Evolutionary conservation across 768 basidiomycete species (phyloP).

Genomic region (Mycena belliarum): DNA sequence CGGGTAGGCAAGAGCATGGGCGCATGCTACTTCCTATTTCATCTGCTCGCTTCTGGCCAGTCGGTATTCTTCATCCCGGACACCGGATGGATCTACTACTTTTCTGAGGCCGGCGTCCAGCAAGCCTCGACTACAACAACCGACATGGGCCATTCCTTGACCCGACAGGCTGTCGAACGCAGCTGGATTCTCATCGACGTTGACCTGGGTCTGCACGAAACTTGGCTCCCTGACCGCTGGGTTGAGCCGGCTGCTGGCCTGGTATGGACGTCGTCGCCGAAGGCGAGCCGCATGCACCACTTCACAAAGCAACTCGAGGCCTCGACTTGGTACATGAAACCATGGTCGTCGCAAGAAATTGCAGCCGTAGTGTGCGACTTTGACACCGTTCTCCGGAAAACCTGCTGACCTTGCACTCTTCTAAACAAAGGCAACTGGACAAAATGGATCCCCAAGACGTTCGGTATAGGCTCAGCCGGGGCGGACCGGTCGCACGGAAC

Average conservation of each 20-base stretch:
- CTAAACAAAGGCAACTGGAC: conserved; percentile 3
- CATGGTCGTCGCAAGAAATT: conserved; percentile 1
- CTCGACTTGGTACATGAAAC: neutral
- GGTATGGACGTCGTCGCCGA: conserved; percentile 4
- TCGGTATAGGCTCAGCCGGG: neutral
- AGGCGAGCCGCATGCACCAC: neutral
- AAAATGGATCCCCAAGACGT: neutral
- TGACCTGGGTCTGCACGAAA: neutral
- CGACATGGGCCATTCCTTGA: neutral
- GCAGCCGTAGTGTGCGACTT: neutral
- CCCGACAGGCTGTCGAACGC: neutral
- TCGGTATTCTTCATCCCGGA: neutral
- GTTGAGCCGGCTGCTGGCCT: neutral
- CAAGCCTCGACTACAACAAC: neutral
- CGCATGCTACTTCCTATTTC: neutral
- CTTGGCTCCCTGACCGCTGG: neutral
- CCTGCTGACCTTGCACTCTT: neutral
- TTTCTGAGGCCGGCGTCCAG: conserved; percentile 6
- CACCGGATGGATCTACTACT: neutral
- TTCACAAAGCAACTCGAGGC: neutral
- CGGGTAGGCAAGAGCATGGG: conserved; percentile 6
- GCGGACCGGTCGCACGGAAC: conserved; percentile 3
- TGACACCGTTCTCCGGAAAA: neutral
- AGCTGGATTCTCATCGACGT: conserved; percentile 10
- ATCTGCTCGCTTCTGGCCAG: neutral